Percentiles rank a stretch among this genome's conserved stretches.
Conservation (phyloP, 2,329 filamentous ascomycete species). For the Gyromitra esculenta region DNA sequence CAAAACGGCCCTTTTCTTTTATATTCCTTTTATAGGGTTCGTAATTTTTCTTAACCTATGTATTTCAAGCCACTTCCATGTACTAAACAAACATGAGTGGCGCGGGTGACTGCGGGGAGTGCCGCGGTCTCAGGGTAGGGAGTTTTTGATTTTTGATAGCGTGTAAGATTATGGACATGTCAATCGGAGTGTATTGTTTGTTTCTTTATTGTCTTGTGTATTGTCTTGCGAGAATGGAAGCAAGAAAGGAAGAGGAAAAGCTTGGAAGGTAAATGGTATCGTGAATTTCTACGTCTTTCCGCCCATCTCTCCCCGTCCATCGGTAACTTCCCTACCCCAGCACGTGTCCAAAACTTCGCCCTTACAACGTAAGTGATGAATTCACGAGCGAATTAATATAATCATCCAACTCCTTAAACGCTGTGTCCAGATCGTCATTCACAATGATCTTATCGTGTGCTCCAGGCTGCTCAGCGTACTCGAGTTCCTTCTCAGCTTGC, state of each 20-base stretch:
- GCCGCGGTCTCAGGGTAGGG: conserved; percentile 19
- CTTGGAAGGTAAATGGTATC: conserved; percentile 4
- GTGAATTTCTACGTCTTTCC: conserved; percentile 1
- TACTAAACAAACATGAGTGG: conserved; percentile 3
- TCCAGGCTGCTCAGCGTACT: conserved; percentile 63
- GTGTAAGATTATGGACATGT: conserved; percentile 41
- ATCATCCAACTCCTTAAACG: conserved; percentile 65
- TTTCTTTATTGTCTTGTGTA: background rate
- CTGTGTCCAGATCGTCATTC: conserved; percentile 66
- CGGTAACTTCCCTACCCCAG: background rate
- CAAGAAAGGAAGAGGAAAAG: background rate
- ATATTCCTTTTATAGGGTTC: conserved; percentile 23
- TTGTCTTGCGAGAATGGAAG: background rate
- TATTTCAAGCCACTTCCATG: conserved; percentile 19
- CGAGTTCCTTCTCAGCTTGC: conserved; percentile 61
- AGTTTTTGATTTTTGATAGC: conserved; percentile 33
- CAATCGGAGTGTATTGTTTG: conserved; percentile 17
- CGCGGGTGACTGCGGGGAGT: background rate
- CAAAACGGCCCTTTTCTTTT: conserved; percentile 15
- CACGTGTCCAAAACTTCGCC: background rate
- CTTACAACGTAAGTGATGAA: background rate
- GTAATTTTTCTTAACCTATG: conserved; percentile 33
- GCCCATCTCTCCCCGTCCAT: background rate
- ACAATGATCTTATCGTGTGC: conserved; percentile 66
- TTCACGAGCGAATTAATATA: conserved; percentile 61